Percentiles rank a stretch among this genome's conserved stretches.
These are phyloP conservation scores for Rhypophila decipiens DNA, from an alignment of 495 filamentous ascomycete genomes.

Conservation along the genomic window DNA sequence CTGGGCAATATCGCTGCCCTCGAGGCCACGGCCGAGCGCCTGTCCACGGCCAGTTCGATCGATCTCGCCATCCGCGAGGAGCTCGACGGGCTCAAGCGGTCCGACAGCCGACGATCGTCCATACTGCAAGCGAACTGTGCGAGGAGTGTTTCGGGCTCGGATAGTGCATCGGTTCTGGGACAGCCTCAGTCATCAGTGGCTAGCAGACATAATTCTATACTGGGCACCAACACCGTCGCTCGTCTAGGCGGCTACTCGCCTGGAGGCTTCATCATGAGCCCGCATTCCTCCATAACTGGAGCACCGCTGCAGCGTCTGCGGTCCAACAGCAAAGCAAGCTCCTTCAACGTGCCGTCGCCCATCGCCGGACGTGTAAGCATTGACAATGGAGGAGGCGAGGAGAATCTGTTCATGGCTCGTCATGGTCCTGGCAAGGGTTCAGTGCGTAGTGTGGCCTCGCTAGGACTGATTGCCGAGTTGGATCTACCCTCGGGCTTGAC, in stretches of 20 bases:
- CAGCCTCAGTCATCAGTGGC: constrained; percentile 35
- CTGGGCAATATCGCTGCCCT: constrained; percentile 73
- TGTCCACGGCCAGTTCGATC: constrained; percentile 74
- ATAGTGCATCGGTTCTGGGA: constrained; percentile 27
- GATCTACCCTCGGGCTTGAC: constrained; percentile 37
- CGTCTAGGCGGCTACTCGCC: constrained; percentile 69
- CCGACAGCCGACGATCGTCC: constrained; percentile 55
- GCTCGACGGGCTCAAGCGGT: constrained; percentile 67
- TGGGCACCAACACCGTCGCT: constrained; percentile 59
- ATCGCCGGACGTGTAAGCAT: too few species aligned
- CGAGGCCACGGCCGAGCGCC: constrained; percentile 73
- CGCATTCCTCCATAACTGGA: constrained; percentile 54
- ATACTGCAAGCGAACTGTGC: constrained; percentile 37
- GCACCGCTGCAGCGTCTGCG: constrained; percentile 48
- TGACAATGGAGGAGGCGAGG: constrained; percentile 20
- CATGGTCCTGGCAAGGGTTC: constrained; percentile 42
- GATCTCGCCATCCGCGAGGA: constrained; percentile 76
- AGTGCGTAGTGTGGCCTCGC: constrained; percentile 33
- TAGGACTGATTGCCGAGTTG: constrained; percentile 41
- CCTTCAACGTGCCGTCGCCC: constrained; percentile 17
- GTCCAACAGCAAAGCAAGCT: constrained; percentile 48
- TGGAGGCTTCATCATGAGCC: constrained; percentile 57
- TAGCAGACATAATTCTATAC: constrained; percentile 60
- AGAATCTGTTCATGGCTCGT: constrained; percentile 30
- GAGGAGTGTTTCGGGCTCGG: constrained; percentile 22